Conservation (phyloP, 768 basidiomycete genomes). For the Tephrocybe rancida region DNA sequence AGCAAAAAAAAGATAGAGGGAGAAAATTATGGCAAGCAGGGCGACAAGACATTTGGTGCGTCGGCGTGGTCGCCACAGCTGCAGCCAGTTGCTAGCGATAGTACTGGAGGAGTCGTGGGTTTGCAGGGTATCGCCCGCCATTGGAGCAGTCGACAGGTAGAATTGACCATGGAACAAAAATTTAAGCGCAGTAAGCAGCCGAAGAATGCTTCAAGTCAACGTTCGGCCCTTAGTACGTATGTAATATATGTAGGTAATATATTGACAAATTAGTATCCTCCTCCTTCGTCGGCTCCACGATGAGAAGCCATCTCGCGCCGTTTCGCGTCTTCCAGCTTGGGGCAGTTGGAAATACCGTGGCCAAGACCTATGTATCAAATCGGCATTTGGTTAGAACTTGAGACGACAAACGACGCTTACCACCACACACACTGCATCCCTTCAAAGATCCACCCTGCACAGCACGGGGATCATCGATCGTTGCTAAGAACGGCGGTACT, state of each 20-base stretch:
- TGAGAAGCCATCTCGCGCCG: slow-evolving; percentile 90
- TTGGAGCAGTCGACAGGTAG: background rate
- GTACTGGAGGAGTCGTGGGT: background rate
- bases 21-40: slow-evolving; percentile 15
- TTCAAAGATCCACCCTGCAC: slow-evolving; percentile 76
- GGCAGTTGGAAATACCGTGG: slow-evolving; percentile 92
- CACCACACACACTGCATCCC: slow-evolving; percentile 97
- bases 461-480: slow-evolving; percentile 89
- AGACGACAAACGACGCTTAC: slow-evolving; percentile 37
- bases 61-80: slow-evolving; percentile 13
- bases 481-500: slow-evolving; percentile 90
- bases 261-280: slow-evolving; percentile 35
- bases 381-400: background rate
- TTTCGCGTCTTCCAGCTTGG: slow-evolving; percentile 94
- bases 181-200: background rate
- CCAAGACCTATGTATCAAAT: slow-evolving; percentile 68
- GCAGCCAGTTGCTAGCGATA: background rate
- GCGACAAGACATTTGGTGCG: slow-evolving; percentile 19
- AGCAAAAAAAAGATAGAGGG: slow-evolving; percentile 20
- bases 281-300: slow-evolving; percentile 66
- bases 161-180: background rate
- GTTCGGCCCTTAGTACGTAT: too few relatives aligned
- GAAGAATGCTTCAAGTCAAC: background rate
- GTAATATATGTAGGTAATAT: background rate
- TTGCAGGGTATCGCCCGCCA: background rate